Conservation (phyloP, 345 rosid species). For the Sisymbrium altissimum region DNA sequence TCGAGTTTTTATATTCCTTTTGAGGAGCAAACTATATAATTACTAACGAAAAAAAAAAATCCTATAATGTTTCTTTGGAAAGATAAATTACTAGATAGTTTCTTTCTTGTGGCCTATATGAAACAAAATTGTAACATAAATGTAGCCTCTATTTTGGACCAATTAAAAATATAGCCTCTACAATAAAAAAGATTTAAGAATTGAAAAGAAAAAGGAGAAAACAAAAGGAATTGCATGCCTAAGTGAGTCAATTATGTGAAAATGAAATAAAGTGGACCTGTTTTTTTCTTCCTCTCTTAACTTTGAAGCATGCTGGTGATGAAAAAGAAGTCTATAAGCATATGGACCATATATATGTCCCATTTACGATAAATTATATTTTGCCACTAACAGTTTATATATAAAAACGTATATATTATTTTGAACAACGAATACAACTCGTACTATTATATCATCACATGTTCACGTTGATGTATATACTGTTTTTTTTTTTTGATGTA, state of each 20-base stretch:
- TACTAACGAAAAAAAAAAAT: neutral
- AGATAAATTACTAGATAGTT: neutral
- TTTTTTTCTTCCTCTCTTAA: constrained; percentile 31
- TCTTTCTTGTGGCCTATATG: neutral
- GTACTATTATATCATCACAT: neutral
- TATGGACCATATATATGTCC: constrained; percentile 28
- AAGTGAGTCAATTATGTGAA: constrained; percentile 35
- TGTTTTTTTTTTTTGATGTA: neutral
- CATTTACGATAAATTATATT: neutral
- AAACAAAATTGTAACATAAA: neutral
- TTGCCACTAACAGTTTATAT: constrained; percentile 8
- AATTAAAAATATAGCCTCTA: neutral
- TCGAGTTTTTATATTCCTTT: neutral
- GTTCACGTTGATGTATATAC: neutral
- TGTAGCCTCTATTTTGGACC: neutral
- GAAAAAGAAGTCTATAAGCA: constrained; percentile 26
- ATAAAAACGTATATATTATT: neutral
- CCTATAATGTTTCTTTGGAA: neutral
- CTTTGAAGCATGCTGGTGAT: constrained; percentile 41
- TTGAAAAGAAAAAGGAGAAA: constrained; percentile 17
- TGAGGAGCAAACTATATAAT: neutral
- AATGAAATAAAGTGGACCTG: constrained; percentile 36
- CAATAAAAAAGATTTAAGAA: neutral
- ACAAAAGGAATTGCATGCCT: constrained; percentile 40
- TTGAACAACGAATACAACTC: neutral